A percentile compares a stretch with the other conserved stretches of the same genome.
phyloP scores from a whole-genome alignment of 2,329 filamentous ascomycete species.

The Aurifilum marmelostoma region DNA sequence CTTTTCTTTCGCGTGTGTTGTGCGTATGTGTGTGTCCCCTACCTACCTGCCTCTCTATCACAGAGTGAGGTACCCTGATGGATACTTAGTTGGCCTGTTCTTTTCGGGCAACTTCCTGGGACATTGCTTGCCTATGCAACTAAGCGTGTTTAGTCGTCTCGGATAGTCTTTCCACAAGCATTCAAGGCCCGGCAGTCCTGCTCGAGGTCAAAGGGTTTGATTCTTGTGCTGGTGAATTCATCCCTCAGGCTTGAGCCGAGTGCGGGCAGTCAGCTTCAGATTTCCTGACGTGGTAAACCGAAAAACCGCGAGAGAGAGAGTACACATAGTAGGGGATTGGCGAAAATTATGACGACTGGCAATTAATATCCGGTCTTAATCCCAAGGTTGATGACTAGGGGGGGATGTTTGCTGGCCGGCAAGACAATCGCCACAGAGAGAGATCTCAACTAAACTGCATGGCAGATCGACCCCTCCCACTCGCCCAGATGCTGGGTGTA shows the following conservation, averaged over 20 bases:
- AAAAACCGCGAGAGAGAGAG: not conserved
- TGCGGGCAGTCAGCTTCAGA: not conserved
- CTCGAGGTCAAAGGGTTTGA: not conserved
- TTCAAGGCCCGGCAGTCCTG: not conserved
- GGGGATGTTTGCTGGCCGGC: no score
- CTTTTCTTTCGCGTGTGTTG: no score
- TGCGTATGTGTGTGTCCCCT: no score
- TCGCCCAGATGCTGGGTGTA: no score
- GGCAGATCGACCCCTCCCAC: no score
- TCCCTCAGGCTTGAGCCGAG: not conserved
- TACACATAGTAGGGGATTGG: no score
- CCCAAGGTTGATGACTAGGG: not conserved
- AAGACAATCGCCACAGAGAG: no score
- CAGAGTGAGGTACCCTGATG: not conserved
- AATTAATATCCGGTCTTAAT: not conserved
- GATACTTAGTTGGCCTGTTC: not conserved
- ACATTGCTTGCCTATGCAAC: not conserved
- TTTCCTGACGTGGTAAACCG: not conserved
- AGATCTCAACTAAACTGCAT: no score
- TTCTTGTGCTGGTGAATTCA: not conserved
- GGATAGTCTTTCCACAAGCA: not conserved
- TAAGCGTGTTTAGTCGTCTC: not conserved
- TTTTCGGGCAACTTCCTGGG: constrained; percentile 10
- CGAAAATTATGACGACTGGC: not conserved
- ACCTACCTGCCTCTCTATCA: not conserved